Conservation (phyloP, 371 early-diverging fungal species). For the Mortierella polycephala region DNA sequence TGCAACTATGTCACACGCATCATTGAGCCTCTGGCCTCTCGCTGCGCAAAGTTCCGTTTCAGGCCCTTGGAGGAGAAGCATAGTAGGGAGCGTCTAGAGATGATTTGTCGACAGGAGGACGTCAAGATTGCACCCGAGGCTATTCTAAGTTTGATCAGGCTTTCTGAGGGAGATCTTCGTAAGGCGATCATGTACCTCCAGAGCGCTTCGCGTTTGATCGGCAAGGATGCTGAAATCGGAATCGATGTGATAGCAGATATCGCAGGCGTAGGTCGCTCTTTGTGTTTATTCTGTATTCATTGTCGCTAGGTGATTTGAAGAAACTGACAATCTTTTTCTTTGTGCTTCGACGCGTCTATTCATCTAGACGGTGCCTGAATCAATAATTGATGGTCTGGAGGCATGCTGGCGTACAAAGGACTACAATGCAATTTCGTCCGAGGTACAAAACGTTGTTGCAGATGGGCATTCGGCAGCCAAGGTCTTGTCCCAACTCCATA, state of each 20-base stretch:
- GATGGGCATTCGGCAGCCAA: constrained; percentile 84
- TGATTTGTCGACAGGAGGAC: constrained; percentile 77
- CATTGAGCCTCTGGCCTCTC: constrained; percentile 94
- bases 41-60: constrained; percentile 98
- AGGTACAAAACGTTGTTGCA: constrained; percentile 65
- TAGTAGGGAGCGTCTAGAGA: constrained; percentile 64
- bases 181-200: constrained; percentile 94
- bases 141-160: constrained; percentile 75
- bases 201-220: constrained; percentile 76
- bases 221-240: constrained; percentile 62
- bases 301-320: too few relatives aligned
- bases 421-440: constrained; percentile 57
- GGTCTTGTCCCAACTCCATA: constrained; percentile 79
- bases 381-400: constrained; percentile 65
- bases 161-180: constrained; percentile 92
- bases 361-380: constrained; percentile 67
- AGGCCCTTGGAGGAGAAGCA: constrained; percentile 76
- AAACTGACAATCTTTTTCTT: not conserved
- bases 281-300: too few relatives aligned
- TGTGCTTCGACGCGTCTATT: not conserved
- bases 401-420: constrained; percentile 59
- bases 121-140: constrained; percentile 68
- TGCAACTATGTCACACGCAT: constrained; percentile 98
- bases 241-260: constrained; percentile 77
- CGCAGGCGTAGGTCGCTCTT: constrained; percentile 72